These are phyloP conservation scores for Paspalum notatum DNA, from an alignment of 176 grass and related monocot genomes.

Conservation along the genomic window DNA sequence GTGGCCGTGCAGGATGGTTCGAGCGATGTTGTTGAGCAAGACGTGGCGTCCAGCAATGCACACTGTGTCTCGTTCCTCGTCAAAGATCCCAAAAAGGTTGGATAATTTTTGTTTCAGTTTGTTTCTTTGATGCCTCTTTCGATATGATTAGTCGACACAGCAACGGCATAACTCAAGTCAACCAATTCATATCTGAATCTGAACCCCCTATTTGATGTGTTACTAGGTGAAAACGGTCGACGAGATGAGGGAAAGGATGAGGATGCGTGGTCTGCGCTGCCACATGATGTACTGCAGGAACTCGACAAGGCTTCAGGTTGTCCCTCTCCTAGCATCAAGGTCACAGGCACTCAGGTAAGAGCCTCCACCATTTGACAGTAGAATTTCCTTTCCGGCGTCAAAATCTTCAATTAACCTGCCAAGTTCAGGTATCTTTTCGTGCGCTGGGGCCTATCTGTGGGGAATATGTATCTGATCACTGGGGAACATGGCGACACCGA, in stretches of 20 bases:
- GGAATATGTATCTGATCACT: conserved; percentile 82
- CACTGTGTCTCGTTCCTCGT: conserved; percentile 84
- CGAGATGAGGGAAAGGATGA: conserved; percentile 73
- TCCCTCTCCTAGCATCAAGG: conserved; percentile 89
- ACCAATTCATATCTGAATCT: not conserved
- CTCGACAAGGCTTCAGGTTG: conserved; percentile 78
- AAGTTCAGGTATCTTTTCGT: conserved; percentile 83
- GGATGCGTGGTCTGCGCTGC: conserved; percentile 90
- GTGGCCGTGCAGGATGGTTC: conserved; percentile 50
- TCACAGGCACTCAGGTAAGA: conserved; percentile 94
- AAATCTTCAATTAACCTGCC: not conserved
- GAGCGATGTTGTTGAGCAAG: conserved; percentile 48
- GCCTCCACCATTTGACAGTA: not conserved
- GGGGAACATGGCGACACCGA: conserved; percentile 84
- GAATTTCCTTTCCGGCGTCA: not conserved
- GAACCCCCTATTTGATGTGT: conserved; percentile 6
- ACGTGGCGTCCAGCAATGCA: conserved; percentile 68
- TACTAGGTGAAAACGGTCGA: conserved; percentile 64
- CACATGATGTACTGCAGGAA: conserved; percentile 92
- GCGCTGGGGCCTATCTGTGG: conserved; percentile 81
- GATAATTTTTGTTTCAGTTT: not conserved
- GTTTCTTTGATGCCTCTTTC: not conserved
- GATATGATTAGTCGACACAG: no score
- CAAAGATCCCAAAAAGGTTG: conserved; percentile 72
- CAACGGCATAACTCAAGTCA: no score